Percentiles rank a stretch among this genome's conserved stretches.
Conservation (phyloP, 495 filamentous ascomycete genomes). For the Aspergillus carlsbadensis region DNA sequence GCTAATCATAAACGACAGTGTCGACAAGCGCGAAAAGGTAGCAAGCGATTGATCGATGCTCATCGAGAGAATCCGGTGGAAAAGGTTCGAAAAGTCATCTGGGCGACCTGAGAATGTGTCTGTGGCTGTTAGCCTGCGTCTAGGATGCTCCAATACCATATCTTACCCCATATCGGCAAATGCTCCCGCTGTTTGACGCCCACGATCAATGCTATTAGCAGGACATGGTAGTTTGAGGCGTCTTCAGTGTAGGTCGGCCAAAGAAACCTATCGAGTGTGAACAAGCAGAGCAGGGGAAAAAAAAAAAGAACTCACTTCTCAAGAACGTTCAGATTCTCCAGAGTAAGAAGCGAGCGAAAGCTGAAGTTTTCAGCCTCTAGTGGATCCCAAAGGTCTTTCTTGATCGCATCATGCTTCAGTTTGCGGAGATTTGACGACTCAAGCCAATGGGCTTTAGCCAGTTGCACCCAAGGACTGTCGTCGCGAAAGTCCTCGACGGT, state of each 20-base stretch:
- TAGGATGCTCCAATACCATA: neutral
- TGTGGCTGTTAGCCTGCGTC: conserved; percentile 30
- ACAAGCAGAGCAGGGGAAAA: too few relatives aligned
- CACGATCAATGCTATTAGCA: conserved; percentile 79
- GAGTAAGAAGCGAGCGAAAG: conserved; percentile 71
- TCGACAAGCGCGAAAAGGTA: conserved; percentile 67
- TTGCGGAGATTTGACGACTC: conserved; percentile 63
- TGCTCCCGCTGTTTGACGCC: conserved; percentile 87
- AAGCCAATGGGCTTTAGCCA: conserved; percentile 85
- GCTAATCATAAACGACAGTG: conserved; percentile 82
- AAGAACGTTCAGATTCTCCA: conserved; percentile 88
- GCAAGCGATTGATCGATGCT: conserved; percentile 76
- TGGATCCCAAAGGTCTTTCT: conserved; percentile 86
- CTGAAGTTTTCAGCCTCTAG: conserved; percentile 78
- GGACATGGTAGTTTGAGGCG: conserved; percentile 85
- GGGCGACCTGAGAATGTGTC: conserved; percentile 75
- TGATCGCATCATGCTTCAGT: conserved; percentile 82
- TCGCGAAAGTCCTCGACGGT: conserved; percentile 69
- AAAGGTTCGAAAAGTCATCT: conserved; percentile 83
- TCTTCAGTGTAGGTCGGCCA: conserved; percentile 93
- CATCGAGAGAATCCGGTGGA: conserved; percentile 87
- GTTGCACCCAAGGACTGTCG: conserved; percentile 75
- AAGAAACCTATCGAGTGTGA: conserved; percentile 68
- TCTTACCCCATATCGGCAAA: conserved; percentile 79
- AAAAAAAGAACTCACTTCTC: conserved; percentile 81